Conservation (phyloP, 805 yeast species). For the Suhomyces emberorum region DNA sequence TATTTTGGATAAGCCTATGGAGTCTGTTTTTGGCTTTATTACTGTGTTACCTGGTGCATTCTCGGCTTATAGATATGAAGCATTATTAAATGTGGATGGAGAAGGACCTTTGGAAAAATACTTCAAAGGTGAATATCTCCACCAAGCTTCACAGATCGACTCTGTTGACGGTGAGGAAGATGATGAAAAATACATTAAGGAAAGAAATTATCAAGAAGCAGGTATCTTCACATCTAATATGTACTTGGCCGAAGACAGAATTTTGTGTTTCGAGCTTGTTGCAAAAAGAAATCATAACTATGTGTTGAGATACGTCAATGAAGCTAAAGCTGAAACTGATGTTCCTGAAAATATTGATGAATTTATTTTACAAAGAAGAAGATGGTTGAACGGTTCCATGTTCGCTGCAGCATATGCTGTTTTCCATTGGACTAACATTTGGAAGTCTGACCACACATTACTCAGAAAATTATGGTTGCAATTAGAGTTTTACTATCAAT, state of each 20-base stretch:
- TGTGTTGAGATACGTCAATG: slow-evolving; percentile 88
- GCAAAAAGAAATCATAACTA: slow-evolving; percentile 81
- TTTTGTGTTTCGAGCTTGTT: slow-evolving; percentile 92
- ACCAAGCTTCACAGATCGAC: slow-evolving; percentile 49
- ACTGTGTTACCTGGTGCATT: slow-evolving; percentile 96
- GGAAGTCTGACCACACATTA: slow-evolving; percentile 83
- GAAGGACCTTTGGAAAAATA: slow-evolving; percentile 84
- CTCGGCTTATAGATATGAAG: slow-evolving; percentile 86
- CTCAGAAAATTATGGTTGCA: slow-evolving; percentile 79
- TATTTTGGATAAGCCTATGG: slow-evolving; percentile 93
- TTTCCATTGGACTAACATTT: slow-evolving; percentile 78
- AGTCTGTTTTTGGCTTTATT: slow-evolving; percentile 90
- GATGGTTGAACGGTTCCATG: slow-evolving; percentile 98
- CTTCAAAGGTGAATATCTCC: slow-evolving; percentile 86
- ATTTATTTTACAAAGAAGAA: slow-evolving; percentile 90
- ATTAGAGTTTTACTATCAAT: slow-evolving; percentile 86
- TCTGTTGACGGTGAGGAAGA: slow-evolving; percentile 30
- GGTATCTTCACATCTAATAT: slow-evolving; percentile 92
- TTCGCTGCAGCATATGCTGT: slow-evolving; percentile 94
- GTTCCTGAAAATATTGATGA: slow-evolving; percentile 95
- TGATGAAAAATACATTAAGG: slow-evolving; percentile 40
- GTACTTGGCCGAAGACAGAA: slow-evolving; percentile 97
- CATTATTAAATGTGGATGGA: slow-evolving; percentile 69
- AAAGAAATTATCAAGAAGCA: slow-evolving; percentile 35
- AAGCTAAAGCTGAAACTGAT: slow-evolving; percentile 95